phyloP scores from a whole-genome alignment of 2,329 filamentous ascomycete species.

The Xylaria multiplex region DNA sequence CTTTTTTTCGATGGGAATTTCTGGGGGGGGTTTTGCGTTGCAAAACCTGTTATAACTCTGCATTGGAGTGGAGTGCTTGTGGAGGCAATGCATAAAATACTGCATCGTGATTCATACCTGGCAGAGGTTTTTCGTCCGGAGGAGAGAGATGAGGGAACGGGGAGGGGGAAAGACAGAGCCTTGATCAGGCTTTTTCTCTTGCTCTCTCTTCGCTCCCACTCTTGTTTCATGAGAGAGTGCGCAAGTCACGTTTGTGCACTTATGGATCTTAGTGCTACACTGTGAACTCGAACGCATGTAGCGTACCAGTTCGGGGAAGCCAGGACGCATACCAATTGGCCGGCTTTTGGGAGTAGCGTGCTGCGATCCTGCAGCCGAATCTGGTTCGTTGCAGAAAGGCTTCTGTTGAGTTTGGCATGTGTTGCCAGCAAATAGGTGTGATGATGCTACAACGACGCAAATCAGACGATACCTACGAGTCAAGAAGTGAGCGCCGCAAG shows the following conservation, averaged over 20 bases:
- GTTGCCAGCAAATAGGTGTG: conserved; percentile 23
- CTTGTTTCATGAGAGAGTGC: no score
- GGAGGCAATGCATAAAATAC: conserved; percentile 47
- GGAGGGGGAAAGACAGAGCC: conserved; percentile 1
- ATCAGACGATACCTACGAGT: conserved; percentile 7
- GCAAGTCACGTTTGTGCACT: no score
- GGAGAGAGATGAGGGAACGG: conserved; percentile 15
- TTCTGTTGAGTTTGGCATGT: conserved; percentile 2
- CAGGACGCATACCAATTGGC: conserved; percentile 45
- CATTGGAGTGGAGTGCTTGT: conserved; percentile 40
- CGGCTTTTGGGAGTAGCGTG: conserved; percentile 42
- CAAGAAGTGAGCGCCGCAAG: not conserved
- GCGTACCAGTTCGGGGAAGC: conserved; percentile 39
- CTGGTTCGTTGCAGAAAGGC: conserved; percentile 17
- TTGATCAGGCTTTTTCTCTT: not conserved
- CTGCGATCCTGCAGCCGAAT: conserved; percentile 31
- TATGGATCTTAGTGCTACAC: not conserved
- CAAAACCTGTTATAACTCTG: conserved; percentile 34
- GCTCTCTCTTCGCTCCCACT: no score
- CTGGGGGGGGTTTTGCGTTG: not conserved
- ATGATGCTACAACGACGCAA: conserved; percentile 21
- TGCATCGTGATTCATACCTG: conserved; percentile 40
- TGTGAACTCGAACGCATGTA: conserved; percentile 34
- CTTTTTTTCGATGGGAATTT: conserved; percentile 9
- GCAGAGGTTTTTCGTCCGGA: conserved; percentile 21